Evolutionary conservation across 2,329 filamentous ascomycete genomes (phyloP), one percentile per base, ranked within the genome.

Genomic region (Aspergillus oerlinghausenensis): DNA sequence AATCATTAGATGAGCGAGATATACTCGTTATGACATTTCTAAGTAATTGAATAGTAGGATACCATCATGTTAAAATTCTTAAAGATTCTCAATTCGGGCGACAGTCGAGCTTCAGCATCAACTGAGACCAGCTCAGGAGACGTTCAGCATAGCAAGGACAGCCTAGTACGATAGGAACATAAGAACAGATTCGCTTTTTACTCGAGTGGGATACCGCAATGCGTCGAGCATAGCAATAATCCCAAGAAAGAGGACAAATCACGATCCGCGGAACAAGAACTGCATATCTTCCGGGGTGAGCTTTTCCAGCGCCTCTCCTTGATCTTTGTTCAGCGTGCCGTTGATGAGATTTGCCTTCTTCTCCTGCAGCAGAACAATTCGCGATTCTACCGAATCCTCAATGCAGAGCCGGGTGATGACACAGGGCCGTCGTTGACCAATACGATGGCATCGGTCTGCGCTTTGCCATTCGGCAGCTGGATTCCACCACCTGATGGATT

Each of bases 401-500:
- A 99, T 97, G 70, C 92, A 95, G 10, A 99, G 84, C 28, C 94
- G 87, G 1, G 92, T 97, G 66, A 99, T 96, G 38, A 90, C 90
- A 71, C 94, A 97, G 28, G 93, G 93, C 7, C 94, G 88, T 49
- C 87, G 90, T 78, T 99, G 94, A 32, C 94, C 94, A 65, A 97
- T 99, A 55, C 94, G 92, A 75, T 97, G 94, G 69, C 89, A 92
- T 62, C 90, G 84, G 72, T 99, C 94, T 2, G 94, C 94, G 60
- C 89, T 94, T 76, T 99, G 94, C 94, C 94, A 99, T 77, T 99
- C 94, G 0, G 93, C 93, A n/a, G 92, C 92, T n/a, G 94, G 94
- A 65, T 97, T 97, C 94, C 94, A 99, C 94, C 94, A 97, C 65
- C 89, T 92, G 63, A 38, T 17, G 60, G 32, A 57, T 26, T 4